Conservation (phyloP, 2,329 filamentous ascomycete species). For the Claviceps humidiphila region DNA sequence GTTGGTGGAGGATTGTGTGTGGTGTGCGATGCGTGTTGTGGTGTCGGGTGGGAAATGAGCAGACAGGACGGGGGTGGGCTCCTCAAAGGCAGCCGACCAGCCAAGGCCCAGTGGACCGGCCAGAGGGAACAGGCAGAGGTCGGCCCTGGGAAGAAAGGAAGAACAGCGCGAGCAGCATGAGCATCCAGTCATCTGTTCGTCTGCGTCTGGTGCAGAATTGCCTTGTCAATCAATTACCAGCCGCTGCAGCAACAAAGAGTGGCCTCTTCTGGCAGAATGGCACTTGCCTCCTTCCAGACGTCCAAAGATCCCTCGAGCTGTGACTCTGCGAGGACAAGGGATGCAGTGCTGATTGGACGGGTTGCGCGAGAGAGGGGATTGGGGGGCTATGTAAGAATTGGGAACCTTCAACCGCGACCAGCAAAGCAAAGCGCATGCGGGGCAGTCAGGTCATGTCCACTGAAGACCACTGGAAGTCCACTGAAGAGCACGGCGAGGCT, state of each 20-base stretch:
- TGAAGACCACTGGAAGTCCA: not conserved
- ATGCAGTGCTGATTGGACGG: conserved; percentile 4
- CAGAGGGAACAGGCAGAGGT: conserved; percentile 1
- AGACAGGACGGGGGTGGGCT: conserved; percentile 5
- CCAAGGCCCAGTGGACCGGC: not conserved
- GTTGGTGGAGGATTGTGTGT: conserved; percentile 24
- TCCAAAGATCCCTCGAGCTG: not conserved
- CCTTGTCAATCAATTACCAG: not conserved
- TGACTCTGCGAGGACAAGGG: not conserved
- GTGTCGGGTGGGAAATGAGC: conserved; percentile 19
- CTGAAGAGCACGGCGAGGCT: not conserved
- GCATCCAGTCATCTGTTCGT: not conserved
- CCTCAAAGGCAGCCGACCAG: not conserved
- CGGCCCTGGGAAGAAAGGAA: not conserved
- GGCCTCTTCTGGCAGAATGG: not conserved
- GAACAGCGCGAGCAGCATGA: not conserved
- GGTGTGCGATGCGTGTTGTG: conserved; percentile 12
- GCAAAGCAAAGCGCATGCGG: not conserved
- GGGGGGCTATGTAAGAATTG: not conserved
- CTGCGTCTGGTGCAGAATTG: not conserved
- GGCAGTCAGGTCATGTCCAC: not conserved
- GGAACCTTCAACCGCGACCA: not conserved
- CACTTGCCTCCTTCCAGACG: not conserved
- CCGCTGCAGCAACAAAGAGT: not conserved
- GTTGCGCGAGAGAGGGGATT: not conserved